Percentiles rank a stretch among this genome's conserved stretches.
Evolutionary conservation across 23 red algal genomes (phyloP).

Genomic region (Agarophyton chilense): DNA sequence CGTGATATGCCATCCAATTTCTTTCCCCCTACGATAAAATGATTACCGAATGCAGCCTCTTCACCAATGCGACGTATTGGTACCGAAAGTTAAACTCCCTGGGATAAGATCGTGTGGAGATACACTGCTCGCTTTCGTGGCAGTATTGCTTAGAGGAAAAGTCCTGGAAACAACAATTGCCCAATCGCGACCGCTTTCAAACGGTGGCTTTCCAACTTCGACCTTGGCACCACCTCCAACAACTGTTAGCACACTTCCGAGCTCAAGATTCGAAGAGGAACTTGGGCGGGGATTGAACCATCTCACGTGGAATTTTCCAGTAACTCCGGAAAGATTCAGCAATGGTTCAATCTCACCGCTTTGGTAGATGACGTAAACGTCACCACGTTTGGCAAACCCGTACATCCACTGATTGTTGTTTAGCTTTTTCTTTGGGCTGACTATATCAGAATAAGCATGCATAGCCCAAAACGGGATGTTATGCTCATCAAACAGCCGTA

Average conservation of each 20-base stretch:
- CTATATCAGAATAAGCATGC: conserved; percentile 7
- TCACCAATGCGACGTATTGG: conserved; percentile 1
- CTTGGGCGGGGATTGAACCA: conserved; percentile 36
- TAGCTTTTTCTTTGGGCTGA: neutral
- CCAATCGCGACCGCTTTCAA: conserved; percentile 5
- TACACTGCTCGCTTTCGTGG: conserved; percentile 13
- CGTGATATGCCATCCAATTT: too few relatives aligned
- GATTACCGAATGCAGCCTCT: neutral
- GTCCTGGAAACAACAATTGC: conserved; percentile 29
- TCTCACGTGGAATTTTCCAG: conserved; percentile 32
- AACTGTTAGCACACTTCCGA: conserved; percentile 9
- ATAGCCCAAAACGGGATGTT: conserved; percentile 60
- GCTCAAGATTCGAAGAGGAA: neutral
- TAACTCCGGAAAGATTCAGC: conserved; percentile 21
- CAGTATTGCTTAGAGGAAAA: neutral
- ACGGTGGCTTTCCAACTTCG: conserved; percentile 18
- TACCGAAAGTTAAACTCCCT: conserved; percentile 16
- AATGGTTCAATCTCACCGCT: conserved; percentile 27
- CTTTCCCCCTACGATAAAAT: neutral
- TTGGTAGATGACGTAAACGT: conserved; percentile 51
- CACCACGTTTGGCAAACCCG: conserved; percentile 22
- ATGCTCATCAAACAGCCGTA: conserved; percentile 19
- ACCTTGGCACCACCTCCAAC: conserved; percentile 9
- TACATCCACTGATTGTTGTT: conserved; percentile 13
- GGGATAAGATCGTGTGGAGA: conserved; percentile 19